These are phyloP conservation scores for Spathaspora sp. DNA, from an alignment of 805 yeast genomes.

Conservation along the genomic window DNA sequence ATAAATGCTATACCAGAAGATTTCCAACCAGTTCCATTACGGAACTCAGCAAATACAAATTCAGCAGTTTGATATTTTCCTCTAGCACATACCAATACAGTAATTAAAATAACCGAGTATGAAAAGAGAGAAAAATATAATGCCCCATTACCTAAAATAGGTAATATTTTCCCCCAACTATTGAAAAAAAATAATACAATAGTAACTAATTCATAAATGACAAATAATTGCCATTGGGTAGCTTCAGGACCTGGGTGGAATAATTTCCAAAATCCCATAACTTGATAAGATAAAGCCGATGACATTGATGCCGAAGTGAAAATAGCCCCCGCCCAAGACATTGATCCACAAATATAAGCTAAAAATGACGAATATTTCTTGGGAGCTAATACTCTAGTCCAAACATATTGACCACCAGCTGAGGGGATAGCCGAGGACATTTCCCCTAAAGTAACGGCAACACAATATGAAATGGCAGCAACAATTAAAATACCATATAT, in stretches of 20 bases:
- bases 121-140: conserved; percentile 33
- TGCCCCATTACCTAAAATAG: conserved; percentile 30
- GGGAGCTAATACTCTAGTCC: conserved; percentile 40
- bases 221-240: conserved; percentile 34
- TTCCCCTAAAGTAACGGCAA: conserved; percentile 37
- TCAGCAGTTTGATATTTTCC: conserved; percentile 28
- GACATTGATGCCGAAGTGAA: conserved; percentile 41
- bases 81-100: conserved; percentile 36
- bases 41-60: conserved; percentile 19
- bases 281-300: conserved; percentile 27
- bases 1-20: conserved; percentile 34
- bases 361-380: conserved; percentile 32
- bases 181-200: conserved; percentile 29
- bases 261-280: conserved; percentile 37
- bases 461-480: conserved; percentile 30
- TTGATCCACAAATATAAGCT: conserved; percentile 37
- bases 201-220: conserved; percentile 34
- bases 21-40: conserved; percentile 24
- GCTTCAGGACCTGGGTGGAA: conserved; percentile 29
- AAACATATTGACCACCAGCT: conserved; percentile 43
- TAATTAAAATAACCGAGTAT: conserved; percentile 30
- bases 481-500: conserved; percentile 40
- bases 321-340: conserved; percentile 42
- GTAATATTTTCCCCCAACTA: conserved; percentile 34
- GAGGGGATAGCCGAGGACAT: conserved; percentile 37